Evolutionary conservation across 257 asterid genomes (phyloP).

Genomic region (Nyctanthes arbortristis): DNA sequence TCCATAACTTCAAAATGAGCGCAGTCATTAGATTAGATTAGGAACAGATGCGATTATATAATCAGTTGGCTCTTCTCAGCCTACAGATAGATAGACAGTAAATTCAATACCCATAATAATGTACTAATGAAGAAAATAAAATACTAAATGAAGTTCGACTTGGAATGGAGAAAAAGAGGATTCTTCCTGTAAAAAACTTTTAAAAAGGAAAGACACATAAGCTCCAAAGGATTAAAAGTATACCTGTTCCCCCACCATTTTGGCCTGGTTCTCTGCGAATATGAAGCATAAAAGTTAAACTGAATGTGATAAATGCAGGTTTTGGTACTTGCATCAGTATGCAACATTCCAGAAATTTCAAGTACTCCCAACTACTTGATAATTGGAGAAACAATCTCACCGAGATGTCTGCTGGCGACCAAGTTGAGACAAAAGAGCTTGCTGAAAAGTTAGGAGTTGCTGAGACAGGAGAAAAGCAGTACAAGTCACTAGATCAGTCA

Average conservation of each 20-base stretch:
- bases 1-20: neutral
- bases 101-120: too few relatives aligned
- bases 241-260: conserved; percentile 32
- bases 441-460: too few relatives aligned
- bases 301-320: neutral
- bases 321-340: neutral
- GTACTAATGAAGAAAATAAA: too few relatives aligned
- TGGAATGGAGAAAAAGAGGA: neutral
- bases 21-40: neutral
- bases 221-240: neutral
- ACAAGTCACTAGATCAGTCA: too few relatives aligned
- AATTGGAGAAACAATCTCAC: conserved; percentile 34
- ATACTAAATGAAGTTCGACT: neutral
- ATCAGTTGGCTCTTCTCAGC: too few relatives aligned
- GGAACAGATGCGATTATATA: neutral
- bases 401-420: conserved; percentile 34
- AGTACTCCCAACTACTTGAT: neutral
- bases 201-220: neutral
- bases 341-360: neutral
- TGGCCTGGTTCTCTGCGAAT: conserved; percentile 42
- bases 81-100: too few relatives aligned
- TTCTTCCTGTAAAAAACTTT: neutral
- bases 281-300: conserved; percentile 6
- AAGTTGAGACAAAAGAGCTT: too few relatives aligned
- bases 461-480: too few relatives aligned